Conservation (phyloP, 2,329 filamentous ascomycete species). For the Monilinia fructigena region DNA sequence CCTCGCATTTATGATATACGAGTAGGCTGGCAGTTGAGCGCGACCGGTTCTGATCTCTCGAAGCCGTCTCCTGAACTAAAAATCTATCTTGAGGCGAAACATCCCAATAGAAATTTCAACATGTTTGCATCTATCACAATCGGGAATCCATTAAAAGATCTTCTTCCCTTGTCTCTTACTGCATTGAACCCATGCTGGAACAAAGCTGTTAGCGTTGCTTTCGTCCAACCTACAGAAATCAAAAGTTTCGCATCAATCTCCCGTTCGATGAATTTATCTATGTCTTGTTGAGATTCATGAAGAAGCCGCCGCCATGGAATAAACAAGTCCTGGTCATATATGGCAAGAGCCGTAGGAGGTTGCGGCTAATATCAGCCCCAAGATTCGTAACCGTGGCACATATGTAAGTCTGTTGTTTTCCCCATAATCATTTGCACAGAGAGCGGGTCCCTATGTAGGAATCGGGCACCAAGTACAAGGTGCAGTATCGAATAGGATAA, state of each 20-base stretch:
- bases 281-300: slow-evolving; percentile 4
- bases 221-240: not conserved
- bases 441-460: not conserved
- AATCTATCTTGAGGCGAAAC: not conserved
- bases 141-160: not conserved
- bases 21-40: not conserved
- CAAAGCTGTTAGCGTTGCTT: not conserved
- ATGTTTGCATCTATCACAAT: slow-evolving; percentile 4
- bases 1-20: not conserved
- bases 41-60: slow-evolving; percentile 12
- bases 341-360: slow-evolving; percentile 1
- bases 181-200: not conserved
- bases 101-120: not conserved
- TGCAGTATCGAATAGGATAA: not conserved
- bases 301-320: slow-evolving; percentile 2
- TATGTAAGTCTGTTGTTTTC: slow-evolving; percentile 6
- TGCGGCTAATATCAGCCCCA: not conserved
- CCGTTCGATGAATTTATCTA: slow-evolving; percentile 5
- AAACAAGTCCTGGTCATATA: slow-evolving; percentile 6
- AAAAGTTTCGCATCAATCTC: not conserved
- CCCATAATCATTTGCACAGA: slow-evolving; percentile 9
- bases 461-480: not conserved
- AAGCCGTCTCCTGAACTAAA: slow-evolving; percentile 12
- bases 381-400: not conserved
- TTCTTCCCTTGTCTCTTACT: not conserved